phyloP scores from a whole-genome alignment of 371 early-diverging fungal species.

The Circinella umbellata region DNA sequence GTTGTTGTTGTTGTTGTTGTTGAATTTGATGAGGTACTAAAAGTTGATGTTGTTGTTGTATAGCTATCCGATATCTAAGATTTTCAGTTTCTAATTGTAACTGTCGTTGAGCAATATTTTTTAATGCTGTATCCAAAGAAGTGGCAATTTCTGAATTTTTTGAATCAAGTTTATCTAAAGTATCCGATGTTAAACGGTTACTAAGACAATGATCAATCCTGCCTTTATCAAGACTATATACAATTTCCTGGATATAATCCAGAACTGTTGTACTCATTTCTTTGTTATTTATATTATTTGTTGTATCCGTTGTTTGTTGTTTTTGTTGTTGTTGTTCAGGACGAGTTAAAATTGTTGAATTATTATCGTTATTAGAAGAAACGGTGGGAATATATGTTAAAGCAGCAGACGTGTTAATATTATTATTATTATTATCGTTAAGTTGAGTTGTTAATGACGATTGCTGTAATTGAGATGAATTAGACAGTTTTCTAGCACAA shows the following conservation, averaged over 20 bases:
- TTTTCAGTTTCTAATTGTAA: conserved; percentile 48
- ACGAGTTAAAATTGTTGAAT: background rate
- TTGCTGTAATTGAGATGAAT: conserved; percentile 15
- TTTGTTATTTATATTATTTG: conserved; percentile 3
- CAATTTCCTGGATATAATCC: conserved; percentile 33
- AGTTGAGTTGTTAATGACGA: background rate
- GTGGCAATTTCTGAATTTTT: conserved; percentile 24
- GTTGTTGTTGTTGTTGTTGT: conserved; percentile 6
- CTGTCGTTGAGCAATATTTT: conserved; percentile 43
- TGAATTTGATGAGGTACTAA: conserved; percentile 11
- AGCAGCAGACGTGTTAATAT: conserved; percentile 4
- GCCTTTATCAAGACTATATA: conserved; percentile 35
- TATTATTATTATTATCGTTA: conserved; percentile 5
- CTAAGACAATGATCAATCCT: conserved; percentile 30
- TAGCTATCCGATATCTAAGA: conserved; percentile 39
- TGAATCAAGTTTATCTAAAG: conserved; percentile 18
- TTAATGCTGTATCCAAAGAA: conserved; percentile 35
- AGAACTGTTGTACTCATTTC: conserved; percentile 22
- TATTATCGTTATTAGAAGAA: background rate
- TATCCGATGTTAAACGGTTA: conserved; percentile 10
- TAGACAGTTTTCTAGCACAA: conserved; percentile 19
- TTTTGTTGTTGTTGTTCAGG: background rate
- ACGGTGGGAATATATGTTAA: conserved; percentile 18
- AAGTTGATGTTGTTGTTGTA: conserved; percentile 46
- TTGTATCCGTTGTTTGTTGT: background rate